These are phyloP conservation scores for Papilionanthe hybrid DNA, from an alignment of 116 monocot species.

Conservation along the genomic window DNA sequence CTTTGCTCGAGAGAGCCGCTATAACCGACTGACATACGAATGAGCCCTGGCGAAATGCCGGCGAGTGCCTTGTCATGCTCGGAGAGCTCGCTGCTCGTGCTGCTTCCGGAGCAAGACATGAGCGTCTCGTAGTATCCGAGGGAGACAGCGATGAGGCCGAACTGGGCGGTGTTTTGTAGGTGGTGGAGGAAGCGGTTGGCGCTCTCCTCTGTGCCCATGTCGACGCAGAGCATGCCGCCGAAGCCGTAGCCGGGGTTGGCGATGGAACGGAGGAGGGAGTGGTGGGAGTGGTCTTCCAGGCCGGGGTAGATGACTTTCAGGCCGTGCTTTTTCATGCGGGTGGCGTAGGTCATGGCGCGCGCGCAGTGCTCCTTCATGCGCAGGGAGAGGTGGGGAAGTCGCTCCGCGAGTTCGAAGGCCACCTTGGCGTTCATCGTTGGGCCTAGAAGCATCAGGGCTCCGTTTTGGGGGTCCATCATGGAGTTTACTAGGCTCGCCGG, in stretches of 20 bases:
- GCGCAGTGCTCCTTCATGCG: slow-evolving; percentile 91
- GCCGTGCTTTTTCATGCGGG: slow-evolving; percentile 61
- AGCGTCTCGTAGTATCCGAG: slow-evolving; percentile 97
- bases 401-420: slow-evolving; percentile 85
- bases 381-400: slow-evolving; percentile 79
- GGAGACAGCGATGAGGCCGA: slow-evolving; percentile 97
- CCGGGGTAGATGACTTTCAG: slow-evolving; percentile 91
- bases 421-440: slow-evolving; percentile 98
- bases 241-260: slow-evolving; percentile 80
- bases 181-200: slow-evolving; percentile 92
- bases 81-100: slow-evolving; percentile 86
- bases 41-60: slow-evolving; percentile 77
- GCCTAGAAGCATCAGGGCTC: slow-evolving; percentile 81
- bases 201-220: slow-evolving; percentile 87
- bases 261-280: slow-evolving; percentile 55
- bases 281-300: slow-evolving; percentile 73
- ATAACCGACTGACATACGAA: slow-evolving; percentile 92
- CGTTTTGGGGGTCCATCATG: slow-evolving; percentile 90
- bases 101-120: slow-evolving; percentile 96
- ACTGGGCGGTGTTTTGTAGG: slow-evolving; percentile 84
- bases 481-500: slow-evolving; percentile 68
- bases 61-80: slow-evolving; percentile 58
- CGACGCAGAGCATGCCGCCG: slow-evolving; percentile 91
- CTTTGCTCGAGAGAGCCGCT: slow-evolving; percentile 86
- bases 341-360: slow-evolving; percentile 55